Percentiles rank a stretch among this genome's conserved stretches.
These are phyloP conservation scores for Albatrellus sp. DNA, from an alignment of 1,284 basidiomycete species.

Conservation along the genomic window DNA sequence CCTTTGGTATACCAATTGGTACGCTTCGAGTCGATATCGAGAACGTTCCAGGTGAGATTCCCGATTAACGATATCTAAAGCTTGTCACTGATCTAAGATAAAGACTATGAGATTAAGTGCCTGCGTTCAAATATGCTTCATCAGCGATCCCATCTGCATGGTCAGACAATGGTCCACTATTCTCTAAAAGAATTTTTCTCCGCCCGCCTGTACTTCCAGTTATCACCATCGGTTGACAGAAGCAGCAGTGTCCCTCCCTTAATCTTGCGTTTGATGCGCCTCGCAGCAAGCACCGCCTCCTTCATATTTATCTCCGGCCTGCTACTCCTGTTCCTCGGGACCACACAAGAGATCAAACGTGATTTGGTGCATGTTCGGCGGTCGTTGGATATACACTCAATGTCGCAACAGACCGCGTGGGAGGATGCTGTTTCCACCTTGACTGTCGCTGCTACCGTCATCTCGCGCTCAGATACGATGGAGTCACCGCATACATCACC, in stretches of 20 bases:
- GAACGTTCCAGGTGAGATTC: conserved; percentile 31
- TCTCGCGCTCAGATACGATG: conserved; percentile 1
- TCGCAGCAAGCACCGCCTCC: conserved; percentile 5
- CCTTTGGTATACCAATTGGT: conserved; percentile 54
- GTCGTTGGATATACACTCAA: conserved; percentile 19
- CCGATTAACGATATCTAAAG: not conserved
- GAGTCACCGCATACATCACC: not conserved
- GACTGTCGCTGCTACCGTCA: conserved; percentile 11
- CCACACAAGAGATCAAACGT: conserved; percentile 12
- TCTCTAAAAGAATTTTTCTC: conserved; percentile 43
- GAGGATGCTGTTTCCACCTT: conserved; percentile 1
- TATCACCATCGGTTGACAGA: conserved; percentile 6
- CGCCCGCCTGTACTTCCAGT: conserved; percentile 26
- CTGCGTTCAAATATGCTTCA: conserved; percentile 37
- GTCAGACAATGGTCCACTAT: conserved; percentile 37
- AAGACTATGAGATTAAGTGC: conserved; percentile 29
- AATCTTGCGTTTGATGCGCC: conserved; percentile 5
- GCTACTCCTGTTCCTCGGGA: conserved; percentile 21
- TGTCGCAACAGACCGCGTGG: conserved; percentile 1
- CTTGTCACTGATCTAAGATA: conserved; percentile 5
- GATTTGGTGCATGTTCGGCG: conserved; percentile 26
- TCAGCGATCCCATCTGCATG: conserved; percentile 22
- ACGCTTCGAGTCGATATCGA: conserved; percentile 50
- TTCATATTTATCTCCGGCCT: conserved; percentile 18
- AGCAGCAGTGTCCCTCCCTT: not conserved